Evolutionary conservation across 345 rosid species (phyloP), one percentile per base, ranked within the genome.

Genomic region (Dimocarpus longan): DNA sequence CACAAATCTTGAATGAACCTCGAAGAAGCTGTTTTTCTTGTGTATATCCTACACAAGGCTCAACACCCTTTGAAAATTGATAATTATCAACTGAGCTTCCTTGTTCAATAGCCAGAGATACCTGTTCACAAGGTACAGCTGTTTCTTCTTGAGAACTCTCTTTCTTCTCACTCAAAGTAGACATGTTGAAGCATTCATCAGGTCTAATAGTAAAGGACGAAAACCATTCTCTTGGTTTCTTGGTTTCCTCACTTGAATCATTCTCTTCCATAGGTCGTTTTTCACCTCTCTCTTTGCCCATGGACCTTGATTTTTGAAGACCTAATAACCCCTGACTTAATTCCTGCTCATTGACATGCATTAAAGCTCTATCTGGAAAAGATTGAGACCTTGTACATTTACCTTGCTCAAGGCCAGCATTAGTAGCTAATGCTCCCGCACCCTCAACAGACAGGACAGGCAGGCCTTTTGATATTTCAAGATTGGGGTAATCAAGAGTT

Each of bases 1-100:
- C 99, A 70, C 92, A 94, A 19, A 91, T 96, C 89, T 93, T 96
- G 84, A 91, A 94, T 71, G 97, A 88, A 86, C 90, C 84, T 8
- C 95, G 95, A 81, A 90, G 86, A 79, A 92, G 87, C 83, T 90
- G 92, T 78, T 88, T 92, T 84, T 96, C 98, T 87, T 88, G 89
- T 43, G 92, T 80, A 86, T 82, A 86, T 75, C 74, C 84, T 39
- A 78, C 68, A 68, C 87, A 73, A 57, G 90, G 26, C 68, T 83
- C 88, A 73, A 78, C 82, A 26, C 44, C 73, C 65, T 74, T 79
- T 52, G 85, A 71, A 68, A 81, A 83, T 66, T 71, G 82, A 76
- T 80, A 74, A 77, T 77, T 78, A 50, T 56, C 71, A 50, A 81
- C 80, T 76, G 83, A 79, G 78, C 75, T 84, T 50, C 80, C 87